Evolutionary conservation across 345 rosid species (phyloP), one percentile per base, ranked within the genome.

Genomic region (Citropsis articulata): DNA sequence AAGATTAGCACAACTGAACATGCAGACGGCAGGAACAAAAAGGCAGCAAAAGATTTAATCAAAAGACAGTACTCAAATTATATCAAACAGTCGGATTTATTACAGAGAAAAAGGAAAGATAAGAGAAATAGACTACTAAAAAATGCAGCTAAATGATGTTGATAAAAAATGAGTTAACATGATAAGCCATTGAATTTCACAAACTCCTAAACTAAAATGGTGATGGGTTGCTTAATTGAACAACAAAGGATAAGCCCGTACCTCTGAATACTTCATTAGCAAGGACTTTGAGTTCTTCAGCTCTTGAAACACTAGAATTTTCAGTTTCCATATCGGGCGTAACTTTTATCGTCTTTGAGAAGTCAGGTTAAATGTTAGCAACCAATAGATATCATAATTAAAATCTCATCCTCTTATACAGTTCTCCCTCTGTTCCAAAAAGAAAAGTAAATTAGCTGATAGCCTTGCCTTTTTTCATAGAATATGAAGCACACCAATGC

Each of bases 231-330:
- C 66, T 22, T 67, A n/a, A 36, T 25, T 27, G 19, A 69, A 53
- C 25, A 9, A 5, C 1, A 56, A 30, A 73, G 19, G 12, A 27
- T 35, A 35, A 21, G 57, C 1, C 14, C 13, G 36, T 65, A 87
- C 92, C 92, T 82, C 86, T 89, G 66, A 87, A 89, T 10, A 88
- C 90, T 75, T 87, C 92, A 79, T 89, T 89, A 48, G 90, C 90
- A 7, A 80, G 81, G 68, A 75, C 76, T 87, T 89, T 89, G 66
- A 89, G 25, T 64, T 89, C 86, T 82, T 87, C 92, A 55, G 88
- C 90, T 77, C 57, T 80, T 69, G 88, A 83, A 68, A 74, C 69
- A 28, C n/a, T 76, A 31, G 79, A 75, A 77, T 67, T 81, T 64
- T 77, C 82, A 56, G 79, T 72, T 78, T 86, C 92, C 92, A 89